Percentiles rank a stretch among this genome's conserved stretches.
These are phyloP conservation scores for Globisporangium nagaii DNA, from an alignment of 352 stramenopile species.

Conservation along the genomic window DNA sequence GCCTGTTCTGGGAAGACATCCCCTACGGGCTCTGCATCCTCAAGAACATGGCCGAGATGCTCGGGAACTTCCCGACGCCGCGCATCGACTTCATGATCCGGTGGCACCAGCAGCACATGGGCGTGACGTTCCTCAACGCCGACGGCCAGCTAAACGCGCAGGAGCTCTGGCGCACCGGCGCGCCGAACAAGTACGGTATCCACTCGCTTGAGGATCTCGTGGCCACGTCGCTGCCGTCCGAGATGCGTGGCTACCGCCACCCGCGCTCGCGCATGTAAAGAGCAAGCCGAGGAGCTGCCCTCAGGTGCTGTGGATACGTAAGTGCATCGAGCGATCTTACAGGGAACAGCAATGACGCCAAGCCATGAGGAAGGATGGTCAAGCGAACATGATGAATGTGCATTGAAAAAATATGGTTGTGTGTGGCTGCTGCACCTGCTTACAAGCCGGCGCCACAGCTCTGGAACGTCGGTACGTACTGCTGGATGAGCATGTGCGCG, in stretches of 20 bases:
- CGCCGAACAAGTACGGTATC: constrained; percentile 90
- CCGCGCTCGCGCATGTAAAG: constrained; percentile 79
- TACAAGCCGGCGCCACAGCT: constrained; percentile 18
- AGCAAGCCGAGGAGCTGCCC: background rate
- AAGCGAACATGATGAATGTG: no score
- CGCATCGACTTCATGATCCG: constrained; percentile 93
- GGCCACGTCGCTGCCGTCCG: constrained; percentile 80
- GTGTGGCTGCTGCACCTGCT: background rate
- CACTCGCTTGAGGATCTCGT: constrained; percentile 88
- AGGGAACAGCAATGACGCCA: no score
- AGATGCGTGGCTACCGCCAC: constrained; percentile 87
- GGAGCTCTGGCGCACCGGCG: constrained; percentile 84
- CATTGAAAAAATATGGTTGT: background rate
- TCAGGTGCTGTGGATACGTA: background rate
- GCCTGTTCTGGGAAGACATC: constrained; percentile 92
- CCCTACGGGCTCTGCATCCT: constrained; percentile 91
- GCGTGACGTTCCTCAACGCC: constrained; percentile 75
- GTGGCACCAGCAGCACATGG: constrained; percentile 92
- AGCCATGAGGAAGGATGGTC: no score
- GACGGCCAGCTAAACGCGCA: constrained; percentile 88
- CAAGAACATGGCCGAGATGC: constrained; percentile 92
- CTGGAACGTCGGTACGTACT: constrained; percentile 71
- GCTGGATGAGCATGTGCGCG: constrained; percentile 62
- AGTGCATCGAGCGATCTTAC: no score
- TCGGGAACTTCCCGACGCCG: constrained; percentile 90